Percentiles rank a stretch among this genome's conserved stretches.
phyloP scores from a whole-genome alignment of 2,329 filamentous ascomycete genomes.

The Fusarium bulbicola region DNA sequence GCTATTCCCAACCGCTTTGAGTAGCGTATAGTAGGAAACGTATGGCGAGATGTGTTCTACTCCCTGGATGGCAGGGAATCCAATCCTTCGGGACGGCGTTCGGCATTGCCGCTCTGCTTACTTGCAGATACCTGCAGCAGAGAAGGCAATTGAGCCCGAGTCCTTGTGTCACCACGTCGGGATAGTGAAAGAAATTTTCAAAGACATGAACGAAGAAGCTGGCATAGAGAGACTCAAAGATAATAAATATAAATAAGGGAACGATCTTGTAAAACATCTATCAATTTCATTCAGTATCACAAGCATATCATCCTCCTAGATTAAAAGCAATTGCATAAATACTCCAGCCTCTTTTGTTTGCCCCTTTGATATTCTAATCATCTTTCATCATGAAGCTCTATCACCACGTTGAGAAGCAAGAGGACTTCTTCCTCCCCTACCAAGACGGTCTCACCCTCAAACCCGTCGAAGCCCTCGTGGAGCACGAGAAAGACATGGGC shows the following conservation, averaged over 20 bases:
- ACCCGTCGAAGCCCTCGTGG: not conserved
- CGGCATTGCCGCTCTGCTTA: not conserved
- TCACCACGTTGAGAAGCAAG: slow-evolving; percentile 5
- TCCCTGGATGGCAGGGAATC: not conserved
- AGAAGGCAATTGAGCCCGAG: not conserved
- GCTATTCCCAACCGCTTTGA: not conserved
- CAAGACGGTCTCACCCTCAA: not conserved
- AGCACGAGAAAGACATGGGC: not conserved
- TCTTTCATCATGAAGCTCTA: slow-evolving; percentile 1
- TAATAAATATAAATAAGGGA: not conserved
- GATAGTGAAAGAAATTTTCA: not conserved
- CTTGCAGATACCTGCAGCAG: not conserved
- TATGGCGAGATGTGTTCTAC: not conserved
- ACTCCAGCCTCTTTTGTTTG: too few relatives aligned
- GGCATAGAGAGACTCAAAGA: rapidly evolving
- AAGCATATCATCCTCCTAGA: not conserved
- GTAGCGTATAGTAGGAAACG: not conserved
- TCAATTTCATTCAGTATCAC: not conserved
- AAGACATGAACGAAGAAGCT: rapidly evolving
- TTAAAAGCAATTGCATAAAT: not conserved
- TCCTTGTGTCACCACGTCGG: not conserved
- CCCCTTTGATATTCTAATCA: not conserved
- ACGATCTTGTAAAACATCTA: not conserved
- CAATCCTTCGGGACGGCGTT: not conserved
- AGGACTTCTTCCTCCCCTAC: slow-evolving; percentile 14